These are phyloP conservation scores for Gamarada debralockiae DNA, from an alignment of 495 filamentous ascomycete genomes.

Conservation along the genomic window DNA sequence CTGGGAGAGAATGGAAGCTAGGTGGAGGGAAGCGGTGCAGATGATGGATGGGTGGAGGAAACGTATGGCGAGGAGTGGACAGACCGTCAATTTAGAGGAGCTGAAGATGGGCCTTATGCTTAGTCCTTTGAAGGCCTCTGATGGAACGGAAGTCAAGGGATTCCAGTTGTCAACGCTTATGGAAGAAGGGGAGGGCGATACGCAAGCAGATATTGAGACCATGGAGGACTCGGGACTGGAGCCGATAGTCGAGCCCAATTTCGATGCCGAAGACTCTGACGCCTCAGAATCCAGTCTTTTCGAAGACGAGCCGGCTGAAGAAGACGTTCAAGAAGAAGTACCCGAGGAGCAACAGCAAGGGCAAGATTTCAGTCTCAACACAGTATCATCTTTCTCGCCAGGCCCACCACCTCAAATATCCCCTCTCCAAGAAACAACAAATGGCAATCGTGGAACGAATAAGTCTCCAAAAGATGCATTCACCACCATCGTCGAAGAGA, in stretches of 20 bases:
- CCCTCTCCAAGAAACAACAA: conserved; percentile 43
- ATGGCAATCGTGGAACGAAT: conserved; percentile 25
- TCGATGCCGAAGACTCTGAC: conserved; percentile 27
- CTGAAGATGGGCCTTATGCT: conserved; percentile 70
- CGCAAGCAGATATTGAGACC: conserved; percentile 26
- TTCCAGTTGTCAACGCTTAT: conserved; percentile 34
- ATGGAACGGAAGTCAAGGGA: conserved; percentile 40
- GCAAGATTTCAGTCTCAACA: conserved; percentile 13
- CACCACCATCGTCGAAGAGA: conserved; percentile 41
- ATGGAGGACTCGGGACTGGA: conserved; percentile 20
- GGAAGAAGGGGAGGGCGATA: conserved; percentile 36
- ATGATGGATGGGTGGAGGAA: conserved; percentile 94
- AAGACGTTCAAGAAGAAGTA: conserved; percentile 29
- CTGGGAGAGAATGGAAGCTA: conserved; percentile 85
- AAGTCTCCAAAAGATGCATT: too few species aligned
- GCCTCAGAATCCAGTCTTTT: conserved; percentile 14
- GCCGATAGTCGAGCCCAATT: conserved; percentile 26
- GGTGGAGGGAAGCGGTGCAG: conserved; percentile 84
- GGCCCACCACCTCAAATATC: conserved; percentile 37
- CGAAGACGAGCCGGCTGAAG: conserved; percentile 21
- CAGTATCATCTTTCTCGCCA: conserved; percentile 19
- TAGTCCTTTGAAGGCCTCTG: conserved; percentile 52
- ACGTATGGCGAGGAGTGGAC: conserved; percentile 72
- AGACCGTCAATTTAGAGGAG: conserved; percentile 79
- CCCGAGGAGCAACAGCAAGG: conserved; percentile 35